phyloP scores from a whole-genome alignment of 768 basidiomycete genomes.

The Suillus hirtellus region DNA sequence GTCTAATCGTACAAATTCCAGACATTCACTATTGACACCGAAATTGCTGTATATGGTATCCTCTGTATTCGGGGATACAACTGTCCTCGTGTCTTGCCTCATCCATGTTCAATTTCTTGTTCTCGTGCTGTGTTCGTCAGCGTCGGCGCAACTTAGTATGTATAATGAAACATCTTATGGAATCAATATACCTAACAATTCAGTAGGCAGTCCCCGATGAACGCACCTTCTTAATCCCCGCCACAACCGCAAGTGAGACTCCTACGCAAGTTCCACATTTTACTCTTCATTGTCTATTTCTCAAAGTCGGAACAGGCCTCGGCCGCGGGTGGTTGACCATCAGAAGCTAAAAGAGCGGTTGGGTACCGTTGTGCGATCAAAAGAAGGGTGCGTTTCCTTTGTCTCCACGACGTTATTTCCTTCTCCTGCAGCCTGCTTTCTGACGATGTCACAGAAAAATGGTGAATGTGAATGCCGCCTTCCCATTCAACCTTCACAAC shows the following conservation, averaged over 20 bases:
- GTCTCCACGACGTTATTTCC: not conserved
- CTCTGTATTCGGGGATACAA: conserved; percentile 2
- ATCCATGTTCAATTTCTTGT: conserved; percentile 30
- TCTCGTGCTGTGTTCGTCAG: conserved; percentile 30
- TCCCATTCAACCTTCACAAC: conserved; percentile 63
- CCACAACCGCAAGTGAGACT: conserved; percentile 20
- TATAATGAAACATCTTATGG: not conserved
- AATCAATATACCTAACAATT: not conserved
- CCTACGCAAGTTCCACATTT: conserved; percentile 24
- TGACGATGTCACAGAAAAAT: conserved; percentile 50
- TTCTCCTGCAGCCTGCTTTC: conserved; percentile 1
- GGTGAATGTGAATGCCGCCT: conserved; percentile 63
- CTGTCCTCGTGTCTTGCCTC: conserved; percentile 6
- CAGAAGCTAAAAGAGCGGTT: conserved; percentile 52
- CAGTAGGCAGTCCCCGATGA: conserved; percentile 21
- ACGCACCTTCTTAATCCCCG: conserved; percentile 32
- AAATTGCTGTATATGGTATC: conserved; percentile 16
- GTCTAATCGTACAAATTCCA: not conserved
- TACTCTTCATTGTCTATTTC: not conserved
- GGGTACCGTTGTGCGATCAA: conserved; percentile 56
- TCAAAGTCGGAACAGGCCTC: conserved; percentile 20
- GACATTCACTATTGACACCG: not conserved
- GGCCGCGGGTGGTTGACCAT: conserved; percentile 44
- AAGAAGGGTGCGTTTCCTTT: conserved; percentile 51
- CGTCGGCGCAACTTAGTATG: conserved; percentile 23